Evolutionary conservation across 179 eudicot species (phyloP).

Genomic region (Camellia oleifera): DNA sequence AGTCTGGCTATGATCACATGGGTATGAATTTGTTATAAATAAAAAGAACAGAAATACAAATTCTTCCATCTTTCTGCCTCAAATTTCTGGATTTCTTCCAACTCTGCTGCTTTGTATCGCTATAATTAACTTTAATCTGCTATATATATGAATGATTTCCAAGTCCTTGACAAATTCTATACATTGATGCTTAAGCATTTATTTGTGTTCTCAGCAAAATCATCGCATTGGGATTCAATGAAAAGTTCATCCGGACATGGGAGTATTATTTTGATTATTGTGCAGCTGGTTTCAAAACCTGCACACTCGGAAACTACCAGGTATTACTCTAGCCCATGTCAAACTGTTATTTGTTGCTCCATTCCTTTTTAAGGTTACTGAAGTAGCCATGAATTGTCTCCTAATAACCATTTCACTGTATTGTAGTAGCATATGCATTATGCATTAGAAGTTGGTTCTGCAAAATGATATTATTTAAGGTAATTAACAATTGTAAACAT

Average conservation of each 20-base stretch:
- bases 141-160: not conserved
- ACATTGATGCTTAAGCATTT: not conserved
- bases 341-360: not conserved
- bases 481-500: too few species aligned
- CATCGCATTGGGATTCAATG: slow-evolving; percentile 64
- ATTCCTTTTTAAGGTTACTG: not conserved
- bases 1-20: not conserved
- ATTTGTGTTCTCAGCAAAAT: slow-evolving; percentile 47
- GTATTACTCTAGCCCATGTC: slow-evolving; percentile 20
- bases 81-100: not conserved
- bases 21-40: not conserved
- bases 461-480: too few species aligned
- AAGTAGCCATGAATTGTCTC: not conserved
- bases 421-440: not conserved
- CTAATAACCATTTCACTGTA: not conserved
- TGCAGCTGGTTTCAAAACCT: slow-evolving; percentile 81
- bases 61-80: not conserved
- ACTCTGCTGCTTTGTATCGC: not conserved
- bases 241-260: slow-evolving; percentile 93
- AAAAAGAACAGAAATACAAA: not conserved
- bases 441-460: not conserved
- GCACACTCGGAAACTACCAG: slow-evolving; percentile 78
- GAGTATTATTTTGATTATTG: slow-evolving; percentile 90
- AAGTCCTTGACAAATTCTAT: not conserved
- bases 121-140: not conserved